A percentile compares a stretch with the other conserved stretches of the same genome.
Evolutionary conservation across 1,284 basidiomycete genomes (phyloP).

Genomic region (Fistulinella cinereoalba): DNA sequence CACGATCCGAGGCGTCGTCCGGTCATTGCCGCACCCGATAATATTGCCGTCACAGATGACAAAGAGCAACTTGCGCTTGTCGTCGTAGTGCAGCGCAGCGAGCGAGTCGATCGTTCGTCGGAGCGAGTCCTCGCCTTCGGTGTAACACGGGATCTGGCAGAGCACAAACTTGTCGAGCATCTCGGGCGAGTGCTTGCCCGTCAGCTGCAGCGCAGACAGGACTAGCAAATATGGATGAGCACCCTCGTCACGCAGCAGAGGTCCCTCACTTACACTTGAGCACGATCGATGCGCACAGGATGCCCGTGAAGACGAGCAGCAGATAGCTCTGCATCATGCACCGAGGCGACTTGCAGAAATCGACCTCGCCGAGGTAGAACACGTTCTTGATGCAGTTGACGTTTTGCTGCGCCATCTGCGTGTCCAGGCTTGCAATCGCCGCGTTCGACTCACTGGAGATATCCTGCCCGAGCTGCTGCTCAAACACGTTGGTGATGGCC

Average conservation of each 20-base stretch:
- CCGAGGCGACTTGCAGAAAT: conserved; percentile 80
- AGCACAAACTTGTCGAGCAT: conserved; percentile 96
- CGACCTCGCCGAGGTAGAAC: conserved; percentile 78
- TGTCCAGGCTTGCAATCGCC: conserved; percentile 54
- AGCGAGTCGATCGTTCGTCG: conserved; percentile 94
- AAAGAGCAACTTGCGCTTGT: conserved; percentile 95
- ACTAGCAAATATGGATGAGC: conserved; percentile 45
- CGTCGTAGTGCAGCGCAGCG: conserved; percentile 90
- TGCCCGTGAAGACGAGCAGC: conserved; percentile 73
- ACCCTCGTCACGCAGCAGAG: conserved; percentile 3
- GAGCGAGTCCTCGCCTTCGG: conserved; percentile 94
- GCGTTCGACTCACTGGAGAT: conserved; percentile 67
- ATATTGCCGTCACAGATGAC: conserved; percentile 98
- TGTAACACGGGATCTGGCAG: conserved; percentile 96
- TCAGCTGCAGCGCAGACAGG: conserved; percentile 87
- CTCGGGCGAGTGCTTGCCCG: conserved; percentile 84
- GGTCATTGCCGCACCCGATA: conserved; percentile 94
- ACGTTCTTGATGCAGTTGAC: conserved; percentile 77
- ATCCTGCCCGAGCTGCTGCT: conserved; percentile 81
- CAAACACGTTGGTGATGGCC: conserved; percentile 70
- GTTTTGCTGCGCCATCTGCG: conserved; percentile 49
- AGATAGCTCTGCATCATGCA: conserved; percentile 90
- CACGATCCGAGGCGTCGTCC: conserved; percentile 88
- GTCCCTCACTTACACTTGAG: conserved; percentile 72
- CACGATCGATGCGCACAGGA: conserved; percentile 80